phyloP scores from a whole-genome alignment of 495 filamentous ascomycete genomes.

The Aspergillus hancockii region DNA sequence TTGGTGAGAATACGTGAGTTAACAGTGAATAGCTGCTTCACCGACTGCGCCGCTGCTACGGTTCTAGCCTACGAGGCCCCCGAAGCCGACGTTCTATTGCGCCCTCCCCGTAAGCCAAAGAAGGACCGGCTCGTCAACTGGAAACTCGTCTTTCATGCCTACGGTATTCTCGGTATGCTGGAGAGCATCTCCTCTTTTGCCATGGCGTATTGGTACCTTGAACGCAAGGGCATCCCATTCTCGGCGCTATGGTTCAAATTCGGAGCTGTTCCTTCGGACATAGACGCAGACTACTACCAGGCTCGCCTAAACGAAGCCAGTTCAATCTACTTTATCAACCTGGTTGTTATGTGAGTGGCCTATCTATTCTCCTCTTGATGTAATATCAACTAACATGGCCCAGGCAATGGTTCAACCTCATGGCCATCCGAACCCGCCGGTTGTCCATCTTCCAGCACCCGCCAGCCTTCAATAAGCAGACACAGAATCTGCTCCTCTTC shows the following conservation, averaged over 20 bases:
- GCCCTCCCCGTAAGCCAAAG: constrained; percentile 58
- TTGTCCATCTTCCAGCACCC: constrained; percentile 67
- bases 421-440: constrained; percentile 62
- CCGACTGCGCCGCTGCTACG: constrained; percentile 56
- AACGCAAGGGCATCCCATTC: constrained; percentile 55
- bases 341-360: constrained; percentile 28
- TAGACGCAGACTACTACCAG: constrained; percentile 49
- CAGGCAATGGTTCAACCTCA: constrained; percentile 71
- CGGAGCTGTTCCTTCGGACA: constrained; percentile 44
- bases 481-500: constrained; percentile 63
- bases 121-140: constrained; percentile 66
- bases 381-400: neutral
- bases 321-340: constrained; percentile 34
- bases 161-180: constrained; percentile 62
- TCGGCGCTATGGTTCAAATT: constrained; percentile 60
- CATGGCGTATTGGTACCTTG: constrained; percentile 64
- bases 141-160: constrained; percentile 63
- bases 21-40: constrained; percentile 55
- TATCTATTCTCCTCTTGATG: neutral
- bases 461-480: constrained; percentile 56
- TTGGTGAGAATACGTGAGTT: constrained; percentile 12
- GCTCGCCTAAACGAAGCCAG: constrained; percentile 45
- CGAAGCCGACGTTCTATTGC: constrained; percentile 58
- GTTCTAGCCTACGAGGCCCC: constrained; percentile 64
- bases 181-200: constrained; percentile 61